phyloP scores from a whole-genome alignment of 1,139 yeast genomes.

The Pichia sp. region DNA sequence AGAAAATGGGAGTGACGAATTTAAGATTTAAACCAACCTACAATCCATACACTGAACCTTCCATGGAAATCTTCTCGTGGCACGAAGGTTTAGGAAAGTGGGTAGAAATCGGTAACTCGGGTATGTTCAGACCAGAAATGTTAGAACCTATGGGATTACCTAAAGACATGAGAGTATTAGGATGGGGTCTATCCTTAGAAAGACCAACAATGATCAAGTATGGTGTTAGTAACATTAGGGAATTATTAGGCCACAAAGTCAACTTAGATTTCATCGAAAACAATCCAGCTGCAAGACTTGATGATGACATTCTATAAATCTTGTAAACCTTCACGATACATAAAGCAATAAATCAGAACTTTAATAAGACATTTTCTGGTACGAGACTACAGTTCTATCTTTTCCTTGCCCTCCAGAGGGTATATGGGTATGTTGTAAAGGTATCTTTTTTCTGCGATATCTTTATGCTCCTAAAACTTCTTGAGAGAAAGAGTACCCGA shows the following conservation, averaged over 20 bases:
- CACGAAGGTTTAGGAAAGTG: slow-evolving; percentile 92
- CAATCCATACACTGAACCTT: slow-evolving; percentile 98
- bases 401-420: too few species aligned
- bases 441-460: too few species aligned
- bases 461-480: too few species aligned
- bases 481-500: too few species aligned
- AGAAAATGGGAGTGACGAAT: slow-evolving; percentile 93
- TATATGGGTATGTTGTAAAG: too few species aligned
- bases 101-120: slow-evolving; percentile 99
- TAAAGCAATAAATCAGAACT: background rate
- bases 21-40: slow-evolving; percentile 97
- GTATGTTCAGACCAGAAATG: slow-evolving; percentile 99
- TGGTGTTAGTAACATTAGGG: slow-evolving; percentile 92
- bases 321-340: background rate
- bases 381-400: too few species aligned
- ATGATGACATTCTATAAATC: slow-evolving; percentile 51
- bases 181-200: slow-evolving; percentile 96
- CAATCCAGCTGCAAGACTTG: slow-evolving; percentile 97
- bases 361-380: too few species aligned
- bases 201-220: slow-evolving; percentile 99
- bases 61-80: slow-evolving; percentile 95
- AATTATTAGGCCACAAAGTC: slow-evolving; percentile 90
- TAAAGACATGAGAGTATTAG: slow-evolving; percentile 86
- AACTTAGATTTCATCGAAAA: slow-evolving; percentile 88
- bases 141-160: slow-evolving; percentile 97